Evolutionary conservation across 2,329 filamentous ascomycete genomes (phyloP), one percentile per base, ranked within the genome.

Genomic region (Aspergillus amoenus): DNA sequence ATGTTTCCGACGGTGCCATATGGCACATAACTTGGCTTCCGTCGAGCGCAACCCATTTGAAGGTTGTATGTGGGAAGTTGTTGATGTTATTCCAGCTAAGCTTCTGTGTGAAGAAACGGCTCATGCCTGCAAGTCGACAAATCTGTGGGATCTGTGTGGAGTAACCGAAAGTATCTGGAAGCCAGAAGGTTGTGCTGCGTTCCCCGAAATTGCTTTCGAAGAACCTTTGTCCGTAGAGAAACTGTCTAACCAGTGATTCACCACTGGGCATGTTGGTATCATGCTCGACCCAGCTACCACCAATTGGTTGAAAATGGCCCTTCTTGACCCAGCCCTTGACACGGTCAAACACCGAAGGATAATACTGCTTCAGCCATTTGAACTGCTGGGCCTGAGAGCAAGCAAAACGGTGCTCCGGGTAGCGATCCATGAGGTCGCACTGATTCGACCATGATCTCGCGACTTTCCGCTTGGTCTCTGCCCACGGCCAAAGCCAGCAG

Each of bases 41-140:
- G 73, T 99, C 94, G 13, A 97, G 84, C 12, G 92, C 86, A 32
- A 99, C 93, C 94, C 94, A 99, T 75, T 96, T 96, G 82, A 99
- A 99, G 0, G 94, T 97, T 5, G 94, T 97, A 71, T 97, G 94
- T 0, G 94, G 94, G 78, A 97, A 99, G 70, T 90, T 96, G 78
- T 97, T 97, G 82, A 97, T 97, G 73, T 97, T 97, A 80, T 97
- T 97, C 94, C 94, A 99, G 80, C 93, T 97, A 58, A 99, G 81
- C 79, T 99, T 99, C 75, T 99, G 94, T 0, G 94, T 99, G 69
- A 99, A 89, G 80, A 99, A 99, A 34, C 93, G 86, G 57, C 85
- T 90, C 94, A 99, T 97, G 18, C 92, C 93, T n/a, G 94, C 90
- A 27, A 97, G 80, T 3, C 93, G 89, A 71, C 92, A 97, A 42